Base-by-base conservation (phyloP, 2,329 filamentous ascomycete genomes). In the Cercospora sp. region DNA sequence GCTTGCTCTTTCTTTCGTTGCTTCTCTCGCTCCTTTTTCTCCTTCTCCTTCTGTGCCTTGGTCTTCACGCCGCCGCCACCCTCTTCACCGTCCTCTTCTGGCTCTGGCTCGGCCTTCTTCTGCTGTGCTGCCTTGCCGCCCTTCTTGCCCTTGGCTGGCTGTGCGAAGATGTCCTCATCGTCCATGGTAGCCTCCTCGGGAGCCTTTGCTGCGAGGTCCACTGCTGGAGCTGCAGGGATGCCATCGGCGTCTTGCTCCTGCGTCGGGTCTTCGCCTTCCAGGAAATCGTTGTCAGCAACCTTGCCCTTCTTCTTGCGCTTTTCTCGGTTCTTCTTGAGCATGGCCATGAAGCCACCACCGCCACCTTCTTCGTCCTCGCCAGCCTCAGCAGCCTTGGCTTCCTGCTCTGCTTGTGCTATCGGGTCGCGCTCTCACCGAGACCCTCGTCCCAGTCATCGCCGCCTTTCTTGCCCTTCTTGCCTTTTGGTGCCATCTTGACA, bases 21-120 rank as follows among this genome's bases (percentile, higher is more conserved):
- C 88, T 99, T 99, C 85, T 99, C 95, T 70, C 93, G 89, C 84
- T 99, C 95, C 84, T 97, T 99, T 87, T 94, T 98, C 77, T 94
- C 86, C 82, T 93, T 97, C 81, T 99, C 95, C 84, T 99, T 99
- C 84, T 99, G 94, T 67, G 96, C 95, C 87, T 98, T 99, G 45
- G 93, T 97, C 83, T 98, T 89, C 60, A 98, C 86, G 65, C 89
- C 87, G 55, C 90, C 90, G 68, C 84, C 84, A 3, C 84, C 85
- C 7, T 80, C 87, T 26, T 82, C 85, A 16, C 77, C 82, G 12
- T 77, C 77, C 32, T 76, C 75, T 45, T 76, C 74, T 18, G 82
- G 84, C 24, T 85, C 85, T n/a, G 63, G 67, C 37, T 84, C 85
- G 3, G 83, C 85, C 16, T 84, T 85, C 45, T 81, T 84, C 26